These are phyloP conservation scores for Artemisia annua DNA, from an alignment of 129 eudicot genomes.

Conservation along the genomic window DNA sequence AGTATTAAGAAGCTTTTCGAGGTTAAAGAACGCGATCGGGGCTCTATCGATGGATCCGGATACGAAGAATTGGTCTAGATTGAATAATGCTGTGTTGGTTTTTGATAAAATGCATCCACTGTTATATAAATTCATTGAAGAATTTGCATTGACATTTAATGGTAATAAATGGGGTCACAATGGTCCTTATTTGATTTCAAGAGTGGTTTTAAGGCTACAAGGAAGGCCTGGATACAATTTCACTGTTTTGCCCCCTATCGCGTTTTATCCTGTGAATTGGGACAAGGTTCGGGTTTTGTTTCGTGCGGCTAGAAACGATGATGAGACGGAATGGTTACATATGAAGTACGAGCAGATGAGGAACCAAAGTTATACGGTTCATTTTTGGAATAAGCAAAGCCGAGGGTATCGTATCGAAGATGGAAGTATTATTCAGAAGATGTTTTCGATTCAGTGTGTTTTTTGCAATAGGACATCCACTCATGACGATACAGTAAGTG, in stretches of 20 bases:
- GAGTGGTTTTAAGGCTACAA: slow-evolving; percentile 68
- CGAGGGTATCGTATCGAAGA: slow-evolving; percentile 51
- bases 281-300: slow-evolving; percentile 54
- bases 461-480: slow-evolving; percentile 50
- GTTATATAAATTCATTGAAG: slow-evolving; percentile 77
- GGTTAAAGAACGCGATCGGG: slow-evolving; percentile 69
- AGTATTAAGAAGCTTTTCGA: slow-evolving; percentile 50
- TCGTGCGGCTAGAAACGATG: slow-evolving; percentile 47
- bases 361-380: slow-evolving; percentile 61
- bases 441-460: slow-evolving; percentile 55
- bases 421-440: slow-evolving; percentile 67
- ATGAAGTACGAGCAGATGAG: slow-evolving; percentile 55
- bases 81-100: slow-evolving; percentile 88
- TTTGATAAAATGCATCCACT: slow-evolving; percentile 87
- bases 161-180: slow-evolving; percentile 99
- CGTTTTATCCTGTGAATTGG: slow-evolving; percentile 94
- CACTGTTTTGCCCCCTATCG: slow-evolving; percentile 61
- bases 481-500: slow-evolving; percentile 1
- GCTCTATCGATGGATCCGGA: slow-evolving; percentile 63
- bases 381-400: slow-evolving; percentile 93
- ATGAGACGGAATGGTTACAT: slow-evolving; percentile 48
- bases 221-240: slow-evolving; percentile 58
- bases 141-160: slow-evolving; percentile 81
- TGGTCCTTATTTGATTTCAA: slow-evolving; percentile 93
- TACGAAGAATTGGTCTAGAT: slow-evolving; percentile 68